Conservation (phyloP, 352 stramenopile genomes). For the Phytophthora pisi region DNA sequence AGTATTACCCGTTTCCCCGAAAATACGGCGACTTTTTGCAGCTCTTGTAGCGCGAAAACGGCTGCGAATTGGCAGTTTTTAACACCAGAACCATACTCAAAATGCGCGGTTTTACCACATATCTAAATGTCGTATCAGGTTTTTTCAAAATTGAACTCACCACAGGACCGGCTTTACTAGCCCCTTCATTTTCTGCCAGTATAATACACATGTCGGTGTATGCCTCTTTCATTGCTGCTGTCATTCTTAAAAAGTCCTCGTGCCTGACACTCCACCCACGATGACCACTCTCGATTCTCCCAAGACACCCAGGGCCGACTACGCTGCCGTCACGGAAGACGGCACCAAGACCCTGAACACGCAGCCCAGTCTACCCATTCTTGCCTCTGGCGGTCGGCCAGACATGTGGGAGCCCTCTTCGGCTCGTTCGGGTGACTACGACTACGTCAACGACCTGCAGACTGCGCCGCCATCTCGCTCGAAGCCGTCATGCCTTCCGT, state of each 20-base stretch:
- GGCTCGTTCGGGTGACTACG: constrained; percentile 16
- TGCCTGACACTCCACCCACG: constrained; percentile 12
- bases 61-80: constrained; percentile 11
- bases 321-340: constrained; percentile 3
- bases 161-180: neutral
- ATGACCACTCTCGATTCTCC: constrained; percentile 24
- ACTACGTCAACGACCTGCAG: constrained; percentile 29
- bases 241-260: constrained; percentile 28
- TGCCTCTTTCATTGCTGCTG: neutral
- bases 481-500: constrained; percentile 6
- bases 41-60: neutral
- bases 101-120: constrained; percentile 15
- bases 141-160: constrained; percentile 4
- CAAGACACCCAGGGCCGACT: constrained; percentile 27
- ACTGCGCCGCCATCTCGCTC: constrained; percentile 3
- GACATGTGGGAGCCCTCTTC: constrained; percentile 23
- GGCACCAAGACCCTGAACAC: constrained; percentile 14
- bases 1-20: neutral
- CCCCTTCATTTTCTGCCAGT: constrained; percentile 14
- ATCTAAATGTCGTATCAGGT: constrained; percentile 12
- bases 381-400: constrained; percentile 14
- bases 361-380: constrained; percentile 23
- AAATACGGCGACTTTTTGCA: constrained; percentile 9
- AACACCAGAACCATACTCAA: constrained; percentile 9
- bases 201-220: neutral